Evolutionary conservation across 1,284 basidiomycete species (phyloP), one percentile per base, ranked within the genome.

Genomic region (Leccinum angustisporum): DNA sequence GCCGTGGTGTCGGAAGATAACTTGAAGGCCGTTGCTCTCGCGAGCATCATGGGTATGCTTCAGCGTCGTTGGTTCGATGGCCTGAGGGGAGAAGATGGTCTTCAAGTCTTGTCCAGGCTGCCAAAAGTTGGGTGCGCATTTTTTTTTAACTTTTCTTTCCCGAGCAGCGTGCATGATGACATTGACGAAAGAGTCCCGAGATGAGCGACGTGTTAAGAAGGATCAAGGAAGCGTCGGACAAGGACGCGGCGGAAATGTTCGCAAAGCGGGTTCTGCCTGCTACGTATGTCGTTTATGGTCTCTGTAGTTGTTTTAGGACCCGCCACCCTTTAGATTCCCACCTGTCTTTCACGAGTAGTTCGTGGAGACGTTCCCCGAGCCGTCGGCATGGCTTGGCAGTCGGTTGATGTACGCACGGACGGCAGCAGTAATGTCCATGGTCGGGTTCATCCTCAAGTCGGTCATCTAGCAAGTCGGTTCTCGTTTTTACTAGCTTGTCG

Each of bases 311-410:
- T 9, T 51, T 51, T 51, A 8, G 14, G 8, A 27, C 50, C 13
- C 25, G 3, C 14, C 7, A 8, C 27, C 13, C 27, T 18, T 14
- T 61, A 94, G 87, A 57, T 94, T 83, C 71, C 86, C 90, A 0
- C 90, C 95, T 0, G 88, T 98, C 4, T 96, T 99, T 74, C 94
- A 98, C 70, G 94, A 98, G 67, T 99, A 97, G 97, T 99, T 99
- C 76, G 78, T 98, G 52, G 91, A 94, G 69, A 96, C 92, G 0
- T 99, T 98, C 79, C 96, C 97, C 0, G 97, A 99, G 71, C 97
- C 97, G 0, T 90, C 92, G 0, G 91, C 93, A 0, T 99, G 97
- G 97, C 82, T 99, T 33, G 86, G 90, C 3, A 93, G 92, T 72
- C 87, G 97, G 30, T 79, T 94, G 63, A 84, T 88, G 3, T 99